Base-by-base conservation (phyloP, 257 asterid genomes). In the Scutellaria baicalensis region DNA sequence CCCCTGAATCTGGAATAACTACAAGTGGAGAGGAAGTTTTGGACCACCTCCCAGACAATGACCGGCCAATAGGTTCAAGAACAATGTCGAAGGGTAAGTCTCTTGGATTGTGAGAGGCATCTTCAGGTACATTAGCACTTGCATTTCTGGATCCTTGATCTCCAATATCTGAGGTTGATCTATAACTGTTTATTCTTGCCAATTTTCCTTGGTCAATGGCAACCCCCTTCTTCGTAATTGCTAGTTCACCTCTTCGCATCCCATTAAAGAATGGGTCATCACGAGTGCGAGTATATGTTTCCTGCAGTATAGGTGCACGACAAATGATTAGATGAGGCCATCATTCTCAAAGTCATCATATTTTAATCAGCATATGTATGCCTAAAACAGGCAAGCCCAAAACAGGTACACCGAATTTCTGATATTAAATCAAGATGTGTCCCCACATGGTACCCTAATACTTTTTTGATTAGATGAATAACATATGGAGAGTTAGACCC, bases 231-330 rank as follows among this genome's bases (percentile, higher is more conserved):
- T 77, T 79, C 36, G 17, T 59, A 33, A 17, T 45, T 35, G 70
- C 77, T 49, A 88, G 86, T 63, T 85, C 90, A 49, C 87, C 88
- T 79, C 83, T 87, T 75, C 92, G 79, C 88, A 89, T 87, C 35
- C 96, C 95, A 57, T 81, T 74, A 59, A 89, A 85, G 79, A 77
- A 82, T 17, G 89, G 89, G 70, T 81, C 75, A 64, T 89, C 92
- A 23, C 95, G 89, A 68, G 85, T 84, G 69, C 96, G 88, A 49
- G 52, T 66, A 66, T 79, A 89, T 55, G 64, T 63, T 64, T 78
- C 88, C 94, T 83, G 77, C 69, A 51, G 74, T 61, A 4, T 7
- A 51, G 52, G 65, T 27, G 31, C 13, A 59, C 20, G 52, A 64
- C 21, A 20, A 2, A 71, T 13, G 20, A 36, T 69, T 49, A 35